Conservation (phyloP, 768 basidiomycete genomes). For the Kwoniella sp. region DNA sequence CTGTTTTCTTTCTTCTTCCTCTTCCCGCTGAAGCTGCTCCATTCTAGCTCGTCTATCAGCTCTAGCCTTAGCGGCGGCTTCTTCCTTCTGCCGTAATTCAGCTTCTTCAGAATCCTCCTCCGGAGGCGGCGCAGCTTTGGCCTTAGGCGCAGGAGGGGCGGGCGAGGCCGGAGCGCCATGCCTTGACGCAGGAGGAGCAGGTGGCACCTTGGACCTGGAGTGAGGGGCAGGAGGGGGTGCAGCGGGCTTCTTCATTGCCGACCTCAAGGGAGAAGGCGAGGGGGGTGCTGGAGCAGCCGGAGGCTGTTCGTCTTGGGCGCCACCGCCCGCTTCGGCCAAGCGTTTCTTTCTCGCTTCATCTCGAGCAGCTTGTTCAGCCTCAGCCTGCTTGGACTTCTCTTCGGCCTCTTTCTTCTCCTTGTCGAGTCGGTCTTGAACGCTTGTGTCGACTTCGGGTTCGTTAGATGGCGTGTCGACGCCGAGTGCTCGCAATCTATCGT, state of each 20-base stretch:
- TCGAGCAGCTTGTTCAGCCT: slow-evolving; percentile 77
- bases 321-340: slow-evolving; percentile 63
- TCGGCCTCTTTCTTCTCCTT: slow-evolving; percentile 89
- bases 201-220: slow-evolving; percentile 27
- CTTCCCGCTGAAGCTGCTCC: slow-evolving; percentile 65
- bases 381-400: slow-evolving; percentile 75
- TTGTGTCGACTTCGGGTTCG: slow-evolving; percentile 65
- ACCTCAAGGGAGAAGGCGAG: slow-evolving; percentile 52
- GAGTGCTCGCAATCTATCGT: slow-evolving; percentile 80
- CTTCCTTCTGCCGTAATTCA: slow-evolving; percentile 69
- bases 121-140: slow-evolving; percentile 55
- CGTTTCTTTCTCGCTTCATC: slow-evolving; percentile 72
- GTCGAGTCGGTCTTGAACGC: slow-evolving; percentile 79
- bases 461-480: slow-evolving; percentile 64
- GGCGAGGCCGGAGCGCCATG: slow-evolving; percentile 43
- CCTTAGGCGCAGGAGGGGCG: slow-evolving; percentile 50
- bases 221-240: slow-evolving; percentile 57
- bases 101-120: slow-evolving; percentile 78
- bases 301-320: slow-evolving; percentile 59
- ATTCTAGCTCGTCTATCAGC: slow-evolving; percentile 67
- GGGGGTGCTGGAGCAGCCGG: slow-evolving; percentile 60
- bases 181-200: slow-evolving; percentile 22
- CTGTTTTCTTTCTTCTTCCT: slow-evolving; percentile 68
- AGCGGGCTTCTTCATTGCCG: slow-evolving; percentile 58
- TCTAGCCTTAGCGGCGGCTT: slow-evolving; percentile 68